A percentile compares a stretch with the other conserved stretches of the same genome.
phyloP scores from a whole-genome alignment of 345 rosid genomes.

The Eutrema yunnanense region DNA sequence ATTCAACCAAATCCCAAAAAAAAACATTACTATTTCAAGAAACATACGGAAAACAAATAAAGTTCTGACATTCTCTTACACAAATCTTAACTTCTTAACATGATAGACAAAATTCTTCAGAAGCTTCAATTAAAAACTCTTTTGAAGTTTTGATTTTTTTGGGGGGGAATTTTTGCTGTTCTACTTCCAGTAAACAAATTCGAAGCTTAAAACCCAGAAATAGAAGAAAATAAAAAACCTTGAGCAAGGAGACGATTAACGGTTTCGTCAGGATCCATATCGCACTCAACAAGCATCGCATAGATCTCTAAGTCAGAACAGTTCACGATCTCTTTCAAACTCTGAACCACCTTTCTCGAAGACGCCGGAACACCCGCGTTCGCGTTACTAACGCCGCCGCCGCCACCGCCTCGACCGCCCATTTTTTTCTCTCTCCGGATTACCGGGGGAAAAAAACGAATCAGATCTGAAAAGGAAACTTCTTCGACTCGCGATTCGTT shows the following conservation, averaged over 20 bases:
- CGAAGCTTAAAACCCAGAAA: neutral
- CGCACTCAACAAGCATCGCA: constrained; percentile 77
- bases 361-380: constrained; percentile 54
- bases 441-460: neutral
- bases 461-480: constrained; percentile 6
- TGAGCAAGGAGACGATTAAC: constrained; percentile 82
- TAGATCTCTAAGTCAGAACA: constrained; percentile 89
- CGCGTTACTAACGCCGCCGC: constrained; percentile 36
- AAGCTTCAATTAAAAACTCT: neutral
- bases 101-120: neutral
- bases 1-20: neutral
- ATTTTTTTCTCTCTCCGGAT: neutral
- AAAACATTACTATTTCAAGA: neutral
- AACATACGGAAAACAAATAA: neutral
- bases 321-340: constrained; percentile 86
- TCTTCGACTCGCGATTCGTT: neutral
- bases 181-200: neutral
- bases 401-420: constrained; percentile 51
- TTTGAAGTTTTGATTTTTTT: neutral
- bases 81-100: neutral
- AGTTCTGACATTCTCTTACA: constrained; percentile 18
- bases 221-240: constrained; percentile 36
- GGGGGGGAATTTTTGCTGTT: neutral
- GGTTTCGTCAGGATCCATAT: constrained; percentile 92
- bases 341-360: constrained; percentile 68